Evolutionary conservation across 768 basidiomycete genomes (phyloP).

Genomic region (Mrakia gelida): DNA sequence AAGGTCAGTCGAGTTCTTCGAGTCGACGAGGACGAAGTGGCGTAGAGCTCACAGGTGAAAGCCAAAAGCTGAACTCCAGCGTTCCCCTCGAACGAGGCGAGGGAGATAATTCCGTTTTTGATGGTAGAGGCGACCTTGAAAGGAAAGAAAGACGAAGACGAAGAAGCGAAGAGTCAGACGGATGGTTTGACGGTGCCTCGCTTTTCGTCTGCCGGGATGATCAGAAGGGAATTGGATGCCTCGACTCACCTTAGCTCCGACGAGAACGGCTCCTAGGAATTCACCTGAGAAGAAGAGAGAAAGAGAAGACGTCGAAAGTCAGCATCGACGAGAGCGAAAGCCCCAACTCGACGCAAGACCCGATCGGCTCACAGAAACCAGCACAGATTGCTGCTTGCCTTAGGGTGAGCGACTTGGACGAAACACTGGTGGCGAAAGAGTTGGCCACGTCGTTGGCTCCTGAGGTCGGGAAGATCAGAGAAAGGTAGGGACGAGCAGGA

Average conservation of each 20-base stretch:
- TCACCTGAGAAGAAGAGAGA: conserved; percentile 33
- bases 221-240: too few relatives aligned
- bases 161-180: too few relatives aligned
- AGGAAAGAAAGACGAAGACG: too few relatives aligned
- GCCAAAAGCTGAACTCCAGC: conserved; percentile 47
- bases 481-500: too few relatives aligned
- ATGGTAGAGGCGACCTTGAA: conserved; percentile 43
- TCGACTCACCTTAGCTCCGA: conserved; percentile 42
- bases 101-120: conserved; percentile 49
- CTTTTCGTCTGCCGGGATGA: too few relatives aligned
- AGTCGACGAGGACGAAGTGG: conserved; percentile 31
- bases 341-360: too few relatives aligned
- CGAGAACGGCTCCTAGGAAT: conserved; percentile 46
- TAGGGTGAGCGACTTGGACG: conserved; percentile 46
- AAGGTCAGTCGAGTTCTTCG: background rate
- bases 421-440: conserved; percentile 47
- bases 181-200: too few relatives aligned
- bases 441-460: conserved; percentile 41
- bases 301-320: background rate
- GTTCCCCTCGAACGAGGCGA: conserved; percentile 44
- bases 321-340: too few relatives aligned
- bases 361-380: conserved; percentile 35
- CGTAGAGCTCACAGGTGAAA: conserved; percentile 45
- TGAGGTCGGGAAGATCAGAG: conserved; percentile 11
- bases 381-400: conserved; percentile 46